Evolutionary conservation across 805 yeast species (phyloP), one percentile per base, ranked within the genome.

Genomic region (Nakazawaea populi): DNA sequence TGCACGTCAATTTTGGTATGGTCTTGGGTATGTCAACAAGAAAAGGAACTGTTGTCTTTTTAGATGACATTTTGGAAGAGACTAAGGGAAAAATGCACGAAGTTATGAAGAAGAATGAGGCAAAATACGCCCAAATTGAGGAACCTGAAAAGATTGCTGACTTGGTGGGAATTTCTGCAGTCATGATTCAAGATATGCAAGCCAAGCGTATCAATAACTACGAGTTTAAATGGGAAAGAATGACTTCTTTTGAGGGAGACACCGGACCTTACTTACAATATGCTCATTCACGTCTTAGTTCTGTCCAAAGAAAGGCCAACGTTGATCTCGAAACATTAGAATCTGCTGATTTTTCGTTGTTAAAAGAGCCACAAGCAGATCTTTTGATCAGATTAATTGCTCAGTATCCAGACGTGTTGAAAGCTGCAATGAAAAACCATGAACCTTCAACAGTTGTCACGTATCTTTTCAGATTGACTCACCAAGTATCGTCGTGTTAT

Each of bases 111-210:
- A 83, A 83, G 72, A 94, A 92, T 69, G 89, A 85, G 67, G 84
- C 76, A 58, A 94, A 94, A 71, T 94, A 90, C 65, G 85, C 92
- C 9, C 96, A 89, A 72, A 89, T 92, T 59, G 94, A 85, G 65
- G 81, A 91, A 66, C 99, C 98, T 36, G 97, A 92, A 54, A 82
- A 82, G 66, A 87, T 94, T 63, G 98, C 99, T 53, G 98, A 94
- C 69, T 77, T 89, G 61, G 84, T 94, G 54, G 99, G 99, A 67
- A 87, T 94, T 52, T 86, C 97, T 32, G 99, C 99, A 5, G 96
- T 94, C 54, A 91, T 94, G 96, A 88, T 94, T 63, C 99, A 94
- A 77, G 99, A 94, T 71, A 91, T 94, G 98, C 95, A 89, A 72
- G 83, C 96, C 54, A 94, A 94, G 75, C 86, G 99, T 71, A 80